phyloP scores from a whole-genome alignment of 2,329 filamentous ascomycete genomes.

The Tympanopsis confertula region DNA sequence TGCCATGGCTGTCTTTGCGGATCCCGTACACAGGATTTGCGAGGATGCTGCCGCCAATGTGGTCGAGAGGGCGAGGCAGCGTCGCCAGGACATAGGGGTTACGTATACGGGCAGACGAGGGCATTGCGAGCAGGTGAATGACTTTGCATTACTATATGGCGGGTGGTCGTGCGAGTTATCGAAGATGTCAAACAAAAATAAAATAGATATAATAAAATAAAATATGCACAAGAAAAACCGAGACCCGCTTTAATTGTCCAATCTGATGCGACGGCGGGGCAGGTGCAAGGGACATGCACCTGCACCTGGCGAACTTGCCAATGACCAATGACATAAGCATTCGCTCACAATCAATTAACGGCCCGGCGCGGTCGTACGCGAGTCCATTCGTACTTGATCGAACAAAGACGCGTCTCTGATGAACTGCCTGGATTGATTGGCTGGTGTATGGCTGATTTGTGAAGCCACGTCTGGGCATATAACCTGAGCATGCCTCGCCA shows the following conservation, averaged over 20 bases:
- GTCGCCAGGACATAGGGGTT: conserved; percentile 52
- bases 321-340: too few species aligned
- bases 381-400: too few species aligned
- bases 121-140: conserved; percentile 25
- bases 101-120: conserved; percentile 49
- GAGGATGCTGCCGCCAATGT: conserved; percentile 24
- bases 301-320: too few species aligned
- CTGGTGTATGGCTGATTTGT: too few species aligned
- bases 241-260: too few species aligned
- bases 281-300: too few species aligned
- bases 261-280: too few species aligned
- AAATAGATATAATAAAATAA: neutral
- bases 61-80: conserved; percentile 45
- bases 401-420: too few species aligned
- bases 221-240: neutral
- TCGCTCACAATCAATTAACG: too few species aligned
- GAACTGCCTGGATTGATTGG: too few species aligned
- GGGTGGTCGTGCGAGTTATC: neutral
- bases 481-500: neutral
- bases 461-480: too few species aligned
- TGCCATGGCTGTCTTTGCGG: conserved; percentile 45
- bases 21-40: conserved; percentile 45
- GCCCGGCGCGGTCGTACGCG: too few species aligned
- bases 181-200: neutral
- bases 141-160: neutral